Base-by-base conservation (phyloP, 768 basidiomycete species). In the Amanita jacksonii region DNA sequence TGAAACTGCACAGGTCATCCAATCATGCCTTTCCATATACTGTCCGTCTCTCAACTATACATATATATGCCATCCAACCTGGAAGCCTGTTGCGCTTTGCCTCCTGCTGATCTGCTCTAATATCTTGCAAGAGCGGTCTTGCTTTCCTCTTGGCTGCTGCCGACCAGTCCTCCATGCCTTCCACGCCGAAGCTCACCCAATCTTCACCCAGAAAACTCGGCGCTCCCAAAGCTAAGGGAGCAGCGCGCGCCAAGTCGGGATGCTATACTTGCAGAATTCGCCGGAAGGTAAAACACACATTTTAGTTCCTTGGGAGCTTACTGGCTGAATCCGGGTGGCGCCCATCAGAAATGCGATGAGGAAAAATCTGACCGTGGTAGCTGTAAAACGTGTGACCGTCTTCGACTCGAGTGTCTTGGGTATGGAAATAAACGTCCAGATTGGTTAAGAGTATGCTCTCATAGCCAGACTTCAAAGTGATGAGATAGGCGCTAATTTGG, bases 191-290 rank as follows among this genome's bases (percentile, higher is more conserved):
- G 58, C 62, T 65, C 15, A 59, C 70, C 41, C 27, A 28, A 6
- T 57, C 61, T 27, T 34, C 22, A 15, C 28, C 64, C 46, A 67
- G 69, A 62, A 73, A 67, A 51, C 45, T 57, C 60, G 75, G 75
- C 54, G 67, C 74, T 58, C 72, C 79, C 50, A 87, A 87, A 60
- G 71, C 77, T 49, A 89, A 87, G 70, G 85, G 82, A 59, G 80
- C 83, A 44, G 76, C 81, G 22, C 80, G 86, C 58, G 86, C 85
- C 44, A 89, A 89, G 73, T 83, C 84, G 42, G 86, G 87, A 51
- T 90, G 87, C 61, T 89, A 87, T 66, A 89, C 86, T 45, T 89
- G 86, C 67, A 75, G 86, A 55, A 85, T 89, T 31, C 76, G 87
- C 52, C 73, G 86, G 55, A 88, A 89, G 83, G 86, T 85, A 39